Evolutionary conservation across 2,329 filamentous ascomycete genomes (phyloP), one percentile per base, ranked within the genome.

Genomic region (Leptographium wingfieldii): DNA sequence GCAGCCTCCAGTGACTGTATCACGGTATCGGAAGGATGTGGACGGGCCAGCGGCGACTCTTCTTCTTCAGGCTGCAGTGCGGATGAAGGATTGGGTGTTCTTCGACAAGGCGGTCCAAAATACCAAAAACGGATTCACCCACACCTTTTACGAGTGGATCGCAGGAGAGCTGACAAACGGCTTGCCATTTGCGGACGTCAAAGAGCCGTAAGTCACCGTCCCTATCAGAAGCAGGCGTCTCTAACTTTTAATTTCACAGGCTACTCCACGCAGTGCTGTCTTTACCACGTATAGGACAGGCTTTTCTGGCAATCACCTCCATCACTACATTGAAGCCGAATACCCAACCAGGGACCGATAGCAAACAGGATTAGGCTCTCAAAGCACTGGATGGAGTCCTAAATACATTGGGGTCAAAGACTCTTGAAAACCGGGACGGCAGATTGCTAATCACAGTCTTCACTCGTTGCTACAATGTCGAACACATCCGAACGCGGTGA

Each of bases 401-500:
- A 9, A 31, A 49, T 49, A 48, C n/a, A 11, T 14, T 55, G 27
- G n/a, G 12, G 7, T 22, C 33, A 5, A 58, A 25, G 27, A 46
- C 14, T 12, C n/a, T 53, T 33, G 49, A 43, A 6, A 54, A 14
- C 9, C 3, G 5, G 11, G 57, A 22, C 16, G 57, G 57, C 27
- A 9, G n/a, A 10, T 12, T 14, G 14, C 40, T 59, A n/a, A 35
- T 33, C 5, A 14, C 19, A 5, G 7, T 11, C n/a, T 49, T 19
- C 19, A 19, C 25, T 9, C 22, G 3, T 14, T 55, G 27, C 38
- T 49, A 59, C 16, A 31, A 49, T 38, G 40, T 46, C 16, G 52
- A 59, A 4, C 12, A 59, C 57, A 33, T 59, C n/a, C 51, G 33
- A 25, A 55, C 57, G 48, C 16, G 31, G 57, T 59, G 52, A 19